These are phyloP conservation scores for Phytopythium litorale DNA, from an alignment of 352 stramenopile genomes.

Conservation along the genomic window DNA sequence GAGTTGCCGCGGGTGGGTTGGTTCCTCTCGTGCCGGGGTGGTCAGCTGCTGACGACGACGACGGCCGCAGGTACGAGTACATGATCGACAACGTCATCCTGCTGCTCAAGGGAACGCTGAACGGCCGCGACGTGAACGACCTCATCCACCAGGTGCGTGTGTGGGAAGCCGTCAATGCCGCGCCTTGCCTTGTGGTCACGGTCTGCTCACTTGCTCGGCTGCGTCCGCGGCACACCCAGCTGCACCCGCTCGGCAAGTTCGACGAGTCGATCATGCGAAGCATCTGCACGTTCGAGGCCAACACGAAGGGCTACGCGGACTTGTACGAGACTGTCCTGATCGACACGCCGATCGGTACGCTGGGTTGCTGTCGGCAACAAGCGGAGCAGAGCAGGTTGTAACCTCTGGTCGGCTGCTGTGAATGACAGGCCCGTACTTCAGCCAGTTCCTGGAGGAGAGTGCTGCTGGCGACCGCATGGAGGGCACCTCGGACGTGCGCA, in stretches of 20 bases:
- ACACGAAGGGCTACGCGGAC: slow-evolving; percentile 97
- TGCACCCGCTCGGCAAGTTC: slow-evolving; percentile 98
- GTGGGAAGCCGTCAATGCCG: not conserved
- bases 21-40: not conserved
- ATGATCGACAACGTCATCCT: slow-evolving; percentile 99
- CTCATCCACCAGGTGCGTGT: slow-evolving; percentile 90
- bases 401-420: not conserved
- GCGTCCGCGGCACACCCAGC: slow-evolving; percentile 42
- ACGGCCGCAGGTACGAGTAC: slow-evolving; percentile 91
- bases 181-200: not conserved
- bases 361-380: not conserved
- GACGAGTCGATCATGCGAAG: slow-evolving; percentile 98
- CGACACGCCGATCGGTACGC: slow-evolving; percentile 95
- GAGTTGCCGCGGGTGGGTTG: slow-evolving; percentile 18
- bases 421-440: slow-evolving; percentile 95
- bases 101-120: slow-evolving; percentile 97
- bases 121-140: slow-evolving; percentile 96
- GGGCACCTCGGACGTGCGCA: slow-evolving; percentile 88
- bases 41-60: not conserved
- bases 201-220: not conserved
- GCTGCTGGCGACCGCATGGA: slow-evolving; percentile 79
- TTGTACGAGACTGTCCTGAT: slow-evolving; percentile 99
- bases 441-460: slow-evolving; percentile 95
- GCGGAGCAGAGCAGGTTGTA: not conserved
- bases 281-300: slow-evolving; percentile 98